phyloP scores from a whole-genome alignment of 805 yeast species.

The Jamesozyma hellenica region DNA sequence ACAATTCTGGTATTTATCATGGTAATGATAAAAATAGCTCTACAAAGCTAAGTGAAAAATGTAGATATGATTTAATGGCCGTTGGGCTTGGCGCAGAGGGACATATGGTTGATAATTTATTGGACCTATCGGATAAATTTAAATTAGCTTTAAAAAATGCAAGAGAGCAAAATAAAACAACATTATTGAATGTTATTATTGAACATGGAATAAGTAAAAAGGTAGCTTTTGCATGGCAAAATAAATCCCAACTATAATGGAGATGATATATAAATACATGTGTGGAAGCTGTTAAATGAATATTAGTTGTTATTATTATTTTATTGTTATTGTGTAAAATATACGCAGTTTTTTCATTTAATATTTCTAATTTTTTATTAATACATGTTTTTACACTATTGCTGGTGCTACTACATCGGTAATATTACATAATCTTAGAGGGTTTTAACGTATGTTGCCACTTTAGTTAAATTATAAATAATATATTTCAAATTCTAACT shows the following conservation, averaged over 20 bases:
- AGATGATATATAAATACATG: too few species aligned
- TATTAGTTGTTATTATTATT: too few species aligned
- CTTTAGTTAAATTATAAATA: too few species aligned
- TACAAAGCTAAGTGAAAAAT: slow-evolving; percentile 47
- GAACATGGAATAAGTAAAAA: slow-evolving; percentile 46
- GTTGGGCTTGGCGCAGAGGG: slow-evolving; percentile 50
- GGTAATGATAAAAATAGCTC: slow-evolving; percentile 36
- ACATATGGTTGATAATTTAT: slow-evolving; percentile 33
- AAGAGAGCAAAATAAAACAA: slow-evolving; percentile 27
- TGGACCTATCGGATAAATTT: slow-evolving; percentile 31
- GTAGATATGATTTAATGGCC: slow-evolving; percentile 49
- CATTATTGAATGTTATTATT: slow-evolving; percentile 51
- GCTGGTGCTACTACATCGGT: too few species aligned
- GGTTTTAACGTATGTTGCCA: too few species aligned
- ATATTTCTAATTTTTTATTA: not conserved
- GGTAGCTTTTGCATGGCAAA: slow-evolving; percentile 61
- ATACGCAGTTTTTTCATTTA: too few species aligned
- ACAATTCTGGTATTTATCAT: slow-evolving; percentile 64
- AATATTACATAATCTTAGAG: too few species aligned
- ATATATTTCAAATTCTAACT: too few species aligned
- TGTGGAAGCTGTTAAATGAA: not conserved
- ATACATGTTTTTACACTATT: too few species aligned
- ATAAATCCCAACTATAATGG: slow-evolving; percentile 24
- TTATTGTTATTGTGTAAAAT: too few species aligned
- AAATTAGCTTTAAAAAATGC: slow-evolving; percentile 30